Evolutionary conservation across 2,329 filamentous ascomycete species (phyloP), one percentile per base, ranked within the genome.

Genomic region (Aquanectria penicillioides): DNA sequence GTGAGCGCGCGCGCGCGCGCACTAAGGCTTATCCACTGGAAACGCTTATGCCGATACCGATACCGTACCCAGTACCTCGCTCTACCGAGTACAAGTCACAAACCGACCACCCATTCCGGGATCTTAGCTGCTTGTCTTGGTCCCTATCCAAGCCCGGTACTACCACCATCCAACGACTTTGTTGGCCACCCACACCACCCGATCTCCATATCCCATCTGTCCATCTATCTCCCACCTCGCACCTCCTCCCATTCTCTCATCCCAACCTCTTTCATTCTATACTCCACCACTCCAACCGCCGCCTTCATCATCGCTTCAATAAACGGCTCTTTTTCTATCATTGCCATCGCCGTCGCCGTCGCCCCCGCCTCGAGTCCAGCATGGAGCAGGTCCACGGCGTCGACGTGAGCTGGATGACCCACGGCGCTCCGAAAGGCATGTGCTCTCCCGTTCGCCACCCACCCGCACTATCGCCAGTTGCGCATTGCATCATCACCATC

Each of bases 391-490:
- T 92, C 65, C 88, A 93, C 75, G 89, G 89, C 66, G 86, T 96
- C 71, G 93, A 97, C 78, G 92, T 96, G 72, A 93, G 90, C 77
- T 97, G 93, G 93, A 90, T 96, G 81, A 84, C 84, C 68, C 91
- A 95, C 77, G 90, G 91, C 73, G 87, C 89, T 68, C 87, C 89
- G 64, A 93, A 91, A 89, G 92, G 93, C 92, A 83, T 77, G 84
- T 77, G 57, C 31, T 56, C 52, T 50, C 38, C 37, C 13, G 59
- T 20, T 68, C 65, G 64, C 66, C 66, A 70, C 68, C 65, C 40
- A 26, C 47, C 56, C 46, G 40, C 51, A 57, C 40, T 47, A 55
- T 38, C 43, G 33, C 25, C 53, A 54, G 52, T 68, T 57, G 50
- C 63, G 40, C 56, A 57, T 59, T 46, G 31, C 56, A 47, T 48